A percentile compares a stretch with the other conserved stretches of the same genome.
Conservation (phyloP, 2,329 filamentous ascomycete species). For the Orbilia quercus region DNA sequence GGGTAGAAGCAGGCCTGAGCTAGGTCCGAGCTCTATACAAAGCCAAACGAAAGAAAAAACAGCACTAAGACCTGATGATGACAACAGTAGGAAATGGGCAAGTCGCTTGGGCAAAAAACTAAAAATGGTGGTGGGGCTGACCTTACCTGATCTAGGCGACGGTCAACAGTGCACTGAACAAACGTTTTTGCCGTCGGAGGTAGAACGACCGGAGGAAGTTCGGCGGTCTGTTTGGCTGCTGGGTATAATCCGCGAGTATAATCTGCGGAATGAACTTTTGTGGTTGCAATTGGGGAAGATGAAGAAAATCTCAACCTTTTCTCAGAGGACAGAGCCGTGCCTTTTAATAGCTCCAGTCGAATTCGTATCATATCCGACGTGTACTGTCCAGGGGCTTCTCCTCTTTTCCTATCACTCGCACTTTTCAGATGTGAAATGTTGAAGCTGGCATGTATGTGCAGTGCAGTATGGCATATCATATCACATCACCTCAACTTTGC, state of each 20-base stretch:
- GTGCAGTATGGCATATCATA: constrained; percentile 50
- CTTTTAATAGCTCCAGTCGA: constrained; percentile 33
- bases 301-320: constrained; percentile 12
- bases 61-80: constrained; percentile 4
- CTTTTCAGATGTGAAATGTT: constrained; percentile 23
- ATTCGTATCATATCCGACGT: too few species aligned
- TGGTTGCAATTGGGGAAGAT: constrained; percentile 15
- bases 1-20: background rate
- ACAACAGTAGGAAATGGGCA: background rate
- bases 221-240: constrained; percentile 8
- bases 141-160: constrained; percentile 40
- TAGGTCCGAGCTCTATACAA: background rate
- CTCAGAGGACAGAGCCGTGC: constrained; percentile 9
- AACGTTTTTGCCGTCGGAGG: background rate
- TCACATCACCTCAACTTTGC: constrained; percentile 54
- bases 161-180: too few species aligned
- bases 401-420: too few species aligned
- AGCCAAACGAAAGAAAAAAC: background rate
- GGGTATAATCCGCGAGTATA: too few species aligned
- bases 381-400: too few species aligned
- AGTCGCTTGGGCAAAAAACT: constrained; percentile 27
- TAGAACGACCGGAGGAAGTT: constrained; percentile 16
- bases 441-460: constrained; percentile 40
- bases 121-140: constrained; percentile 39
- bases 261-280: background rate